phyloP scores from a whole-genome alignment of 129 eudicot species.

The Kitagawia praeruptora region DNA sequence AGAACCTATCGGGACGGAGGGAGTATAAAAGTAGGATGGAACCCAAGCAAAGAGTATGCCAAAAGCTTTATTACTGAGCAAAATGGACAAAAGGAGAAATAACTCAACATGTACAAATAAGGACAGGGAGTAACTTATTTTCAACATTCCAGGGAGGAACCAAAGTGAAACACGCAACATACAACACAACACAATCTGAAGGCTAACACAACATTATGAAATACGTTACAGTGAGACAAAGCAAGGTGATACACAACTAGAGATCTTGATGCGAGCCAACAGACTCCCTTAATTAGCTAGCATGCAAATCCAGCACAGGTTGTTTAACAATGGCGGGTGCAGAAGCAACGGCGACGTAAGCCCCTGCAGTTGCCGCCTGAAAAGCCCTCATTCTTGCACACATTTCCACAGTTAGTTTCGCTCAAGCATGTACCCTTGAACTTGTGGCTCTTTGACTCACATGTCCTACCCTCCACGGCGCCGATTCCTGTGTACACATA shows the following conservation, averaged over 20 bases:
- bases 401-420: conserved; percentile 46
- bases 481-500: conserved; percentile 18
- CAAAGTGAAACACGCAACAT: background rate
- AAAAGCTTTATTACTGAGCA: no score
- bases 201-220: background rate
- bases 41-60: no score
- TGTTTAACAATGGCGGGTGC: conserved; percentile 43
- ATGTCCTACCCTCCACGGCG: conserved; percentile 55
- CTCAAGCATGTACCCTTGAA: conserved; percentile 58
- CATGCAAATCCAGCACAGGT: background rate
- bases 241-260: background rate
- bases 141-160: background rate
- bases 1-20: no score
- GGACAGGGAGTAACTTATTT: background rate
- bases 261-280: background rate
- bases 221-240: background rate
- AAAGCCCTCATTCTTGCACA: conserved; percentile 71
- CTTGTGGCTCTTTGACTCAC: conserved; percentile 55
- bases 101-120: background rate
- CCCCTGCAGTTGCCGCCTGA: conserved; percentile 66
- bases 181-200: background rate
- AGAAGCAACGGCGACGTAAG: conserved; percentile 69
- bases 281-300: background rate
- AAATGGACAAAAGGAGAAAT: no score
- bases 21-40: no score